Percentiles rank a stretch among this genome's conserved stretches.
These are phyloP conservation scores for Litchi chinensis DNA, from an alignment of 345 rosid species.

Conservation along the genomic window DNA sequence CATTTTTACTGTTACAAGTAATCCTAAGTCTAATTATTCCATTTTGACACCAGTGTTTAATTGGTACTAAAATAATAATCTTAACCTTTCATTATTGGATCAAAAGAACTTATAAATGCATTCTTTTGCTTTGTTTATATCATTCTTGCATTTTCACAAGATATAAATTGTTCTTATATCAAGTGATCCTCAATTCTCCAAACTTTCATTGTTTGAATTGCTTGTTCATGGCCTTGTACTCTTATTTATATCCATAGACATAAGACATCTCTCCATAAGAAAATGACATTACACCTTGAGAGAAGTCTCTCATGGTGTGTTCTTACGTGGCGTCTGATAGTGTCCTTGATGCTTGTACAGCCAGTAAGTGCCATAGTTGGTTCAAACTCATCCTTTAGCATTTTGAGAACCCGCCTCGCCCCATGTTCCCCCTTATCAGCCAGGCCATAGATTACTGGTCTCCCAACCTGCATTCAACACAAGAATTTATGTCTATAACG, in stretches of 20 bases:
- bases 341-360: conserved; percentile 57
- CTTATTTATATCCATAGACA: neutral
- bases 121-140: no score
- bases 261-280: neutral
- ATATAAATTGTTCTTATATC: no score
- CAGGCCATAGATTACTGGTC: conserved; percentile 74
- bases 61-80: no score
- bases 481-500: neutral
- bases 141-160: no score
- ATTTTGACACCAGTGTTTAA: no score
- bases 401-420: conserved; percentile 56
- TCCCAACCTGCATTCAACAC: conserved; percentile 64
- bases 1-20: no score
- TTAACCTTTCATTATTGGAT: no score
- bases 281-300: conserved; percentile 42
- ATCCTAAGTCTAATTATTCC: no score
- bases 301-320: conserved; percentile 46
- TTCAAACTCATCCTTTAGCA: conserved; percentile 82
- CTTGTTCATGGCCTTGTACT: neutral
- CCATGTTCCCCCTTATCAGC: conserved; percentile 82
- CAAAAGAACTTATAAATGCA: no score
- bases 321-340: conserved; percentile 61
- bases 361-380: conserved; percentile 82
- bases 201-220: neutral
- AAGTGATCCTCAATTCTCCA: neutral